These are phyloP conservation scores for Aureobasidium sp. DNA, from an alignment of 2,329 filamentous ascomycete species.

Conservation along the genomic window DNA sequence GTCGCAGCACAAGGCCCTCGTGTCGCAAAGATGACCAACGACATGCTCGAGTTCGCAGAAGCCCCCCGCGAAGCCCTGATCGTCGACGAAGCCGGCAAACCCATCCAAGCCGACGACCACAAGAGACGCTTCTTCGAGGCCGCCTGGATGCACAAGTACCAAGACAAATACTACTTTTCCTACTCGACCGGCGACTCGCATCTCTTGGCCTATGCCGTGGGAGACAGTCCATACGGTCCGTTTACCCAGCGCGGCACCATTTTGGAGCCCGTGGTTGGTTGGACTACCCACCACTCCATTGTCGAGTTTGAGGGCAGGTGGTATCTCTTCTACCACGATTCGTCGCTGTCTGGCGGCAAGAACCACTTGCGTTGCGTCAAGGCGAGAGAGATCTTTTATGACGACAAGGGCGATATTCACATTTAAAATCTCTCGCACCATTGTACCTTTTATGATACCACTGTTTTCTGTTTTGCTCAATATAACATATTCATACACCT, in stretches of 20 bases:
- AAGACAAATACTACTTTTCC: slow-evolving; percentile 64
- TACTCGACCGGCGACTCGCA: slow-evolving; percentile 76
- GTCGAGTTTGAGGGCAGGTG: slow-evolving; percentile 65
- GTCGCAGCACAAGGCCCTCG: slow-evolving; percentile 56
- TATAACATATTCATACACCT: background rate
- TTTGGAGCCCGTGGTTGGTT: slow-evolving; percentile 68
- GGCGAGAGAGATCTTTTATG: slow-evolving; percentile 67
- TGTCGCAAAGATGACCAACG: slow-evolving; percentile 55
- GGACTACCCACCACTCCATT: slow-evolving; percentile 77
- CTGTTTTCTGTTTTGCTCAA: background rate
- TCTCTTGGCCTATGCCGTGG: slow-evolving; percentile 62
- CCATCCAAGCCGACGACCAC: slow-evolving; percentile 60
- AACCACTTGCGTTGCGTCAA: slow-evolving; percentile 68
- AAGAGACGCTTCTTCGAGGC: slow-evolving; percentile 73
- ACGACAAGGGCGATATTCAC: slow-evolving; percentile 55
- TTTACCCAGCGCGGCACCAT: slow-evolving; percentile 67
- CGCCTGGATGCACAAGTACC: slow-evolving; percentile 70
- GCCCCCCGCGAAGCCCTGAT: slow-evolving; percentile 57
- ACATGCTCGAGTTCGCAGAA: slow-evolving; percentile 58
- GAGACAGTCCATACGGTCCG: slow-evolving; percentile 59
- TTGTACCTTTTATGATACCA: background rate
- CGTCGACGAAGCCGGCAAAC: slow-evolving; percentile 55
- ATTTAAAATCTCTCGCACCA: background rate
- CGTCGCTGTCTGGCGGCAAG: slow-evolving; percentile 59
- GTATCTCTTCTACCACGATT: slow-evolving; percentile 73